These are phyloP conservation scores for Phytopythium ostracodes DNA, from an alignment of 352 stramenopile species.

Conservation along the genomic window DNA sequence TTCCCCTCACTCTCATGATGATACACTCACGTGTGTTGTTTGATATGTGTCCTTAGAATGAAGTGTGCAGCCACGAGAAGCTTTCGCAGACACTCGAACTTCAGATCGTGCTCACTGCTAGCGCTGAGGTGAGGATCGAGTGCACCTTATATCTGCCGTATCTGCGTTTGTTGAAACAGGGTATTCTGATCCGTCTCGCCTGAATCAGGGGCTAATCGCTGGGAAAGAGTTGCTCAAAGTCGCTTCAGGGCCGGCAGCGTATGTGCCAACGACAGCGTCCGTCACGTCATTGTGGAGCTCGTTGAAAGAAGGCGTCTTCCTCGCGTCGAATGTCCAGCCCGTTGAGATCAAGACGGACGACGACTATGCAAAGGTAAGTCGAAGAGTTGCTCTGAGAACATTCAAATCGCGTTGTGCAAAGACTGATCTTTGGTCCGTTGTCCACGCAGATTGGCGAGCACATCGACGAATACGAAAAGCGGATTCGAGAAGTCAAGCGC, in stretches of 20 bases:
- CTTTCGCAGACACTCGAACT: slow-evolving; percentile 79
- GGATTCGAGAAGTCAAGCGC: slow-evolving; percentile 74
- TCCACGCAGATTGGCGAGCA: slow-evolving; percentile 73
- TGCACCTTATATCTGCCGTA: too few species aligned
- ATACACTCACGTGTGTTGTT: background rate
- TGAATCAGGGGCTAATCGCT: slow-evolving; percentile 59
- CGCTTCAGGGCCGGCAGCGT: slow-evolving; percentile 59
- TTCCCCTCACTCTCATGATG: too few species aligned
- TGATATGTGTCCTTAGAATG: slow-evolving; percentile 45
- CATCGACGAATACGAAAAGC: slow-evolving; percentile 82
- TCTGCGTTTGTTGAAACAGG: too few species aligned
- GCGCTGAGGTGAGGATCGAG: slow-evolving; percentile 66
- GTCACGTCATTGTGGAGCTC: slow-evolving; percentile 82
- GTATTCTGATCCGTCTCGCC: background rate
- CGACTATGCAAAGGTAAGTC: slow-evolving; percentile 67
- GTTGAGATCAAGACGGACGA: slow-evolving; percentile 87
- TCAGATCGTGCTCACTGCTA: slow-evolving; percentile 80
- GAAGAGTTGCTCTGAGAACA: background rate
- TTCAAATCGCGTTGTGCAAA: background rate
- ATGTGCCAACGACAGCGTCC: slow-evolving; percentile 69
- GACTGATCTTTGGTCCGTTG: slow-evolving; percentile 3
- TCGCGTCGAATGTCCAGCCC: slow-evolving; percentile 75
- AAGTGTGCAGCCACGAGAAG: slow-evolving; percentile 84
- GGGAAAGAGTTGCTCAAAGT: slow-evolving; percentile 83
- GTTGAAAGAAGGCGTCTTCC: slow-evolving; percentile 74